Evolutionary conservation across 1,139 yeast genomes (phyloP).

Genomic region (Suhomyces maxii): DNA sequence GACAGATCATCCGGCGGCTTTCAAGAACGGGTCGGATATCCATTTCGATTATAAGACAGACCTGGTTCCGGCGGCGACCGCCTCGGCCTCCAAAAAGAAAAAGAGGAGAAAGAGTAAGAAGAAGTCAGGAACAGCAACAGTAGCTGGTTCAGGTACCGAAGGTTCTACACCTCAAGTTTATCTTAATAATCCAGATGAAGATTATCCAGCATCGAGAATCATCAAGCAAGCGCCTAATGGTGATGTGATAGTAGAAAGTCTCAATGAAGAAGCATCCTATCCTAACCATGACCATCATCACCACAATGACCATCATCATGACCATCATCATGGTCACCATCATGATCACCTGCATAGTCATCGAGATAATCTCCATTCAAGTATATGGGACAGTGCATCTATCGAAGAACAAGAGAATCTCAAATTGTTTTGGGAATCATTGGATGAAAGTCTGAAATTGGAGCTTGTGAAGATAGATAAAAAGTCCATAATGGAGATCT

Average conservation of each 20-base stretch:
- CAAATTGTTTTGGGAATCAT: constrained; percentile 68
- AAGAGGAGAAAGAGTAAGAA: constrained; percentile 28
- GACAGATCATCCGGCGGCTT: constrained; percentile 13
- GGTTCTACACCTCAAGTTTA: constrained; percentile 36
- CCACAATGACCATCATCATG: constrained; percentile 2
- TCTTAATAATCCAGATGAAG: constrained; percentile 56
- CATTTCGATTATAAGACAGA: constrained; percentile 52
- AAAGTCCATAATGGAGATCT: constrained; percentile 63
- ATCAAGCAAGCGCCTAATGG: constrained; percentile 75
- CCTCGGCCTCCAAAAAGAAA: constrained; percentile 26
- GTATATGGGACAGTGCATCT: constrained; percentile 60
- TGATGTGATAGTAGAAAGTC: constrained; percentile 63
- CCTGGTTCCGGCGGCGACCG: constrained; percentile 7
- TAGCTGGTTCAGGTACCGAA: constrained; percentile 1
- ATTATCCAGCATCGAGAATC: constrained; percentile 71
- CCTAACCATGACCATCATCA: not conserved
- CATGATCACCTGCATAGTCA: constrained; percentile 1
- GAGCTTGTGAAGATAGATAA: constrained; percentile 68
- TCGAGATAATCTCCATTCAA: constrained; percentile 19
- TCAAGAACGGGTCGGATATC: constrained; percentile 53
- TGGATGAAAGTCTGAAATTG: constrained; percentile 60
- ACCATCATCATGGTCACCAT: not conserved
- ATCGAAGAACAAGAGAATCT: constrained; percentile 61
- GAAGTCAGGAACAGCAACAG: constrained; percentile 6
- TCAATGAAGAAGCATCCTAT: constrained; percentile 25